Conservation (phyloP, 768 basidiomycete species). For the Lyophyllum shimeji region DNA sequence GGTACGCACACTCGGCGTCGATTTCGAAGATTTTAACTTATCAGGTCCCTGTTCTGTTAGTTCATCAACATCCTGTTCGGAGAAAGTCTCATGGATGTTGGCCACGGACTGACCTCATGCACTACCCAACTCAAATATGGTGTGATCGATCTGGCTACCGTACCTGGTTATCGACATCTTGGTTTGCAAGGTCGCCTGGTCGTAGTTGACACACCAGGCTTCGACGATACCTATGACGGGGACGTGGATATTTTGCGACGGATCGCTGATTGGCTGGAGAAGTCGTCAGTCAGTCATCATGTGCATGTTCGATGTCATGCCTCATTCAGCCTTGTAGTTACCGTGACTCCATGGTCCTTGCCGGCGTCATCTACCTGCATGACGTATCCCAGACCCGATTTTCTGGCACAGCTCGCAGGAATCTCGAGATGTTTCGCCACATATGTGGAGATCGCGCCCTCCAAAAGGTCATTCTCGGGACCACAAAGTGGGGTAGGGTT, state of each 20-base stretch:
- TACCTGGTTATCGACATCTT: not conserved
- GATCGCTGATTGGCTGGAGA: conserved; percentile 20
- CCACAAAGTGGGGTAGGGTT: not conserved
- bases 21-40: not conserved
- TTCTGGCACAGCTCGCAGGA: not conserved
- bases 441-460: not conserved
- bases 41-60: not conserved
- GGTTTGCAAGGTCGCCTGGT: conserved; percentile 5
- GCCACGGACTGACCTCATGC: not conserved
- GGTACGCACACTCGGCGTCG: not conserved
- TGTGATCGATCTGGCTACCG: not conserved
- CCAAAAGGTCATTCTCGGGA: not conserved
- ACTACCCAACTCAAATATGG: not conserved
- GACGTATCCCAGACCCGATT: conserved; percentile 1
- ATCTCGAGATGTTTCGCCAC: conserved; percentile 5
- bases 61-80: conserved; percentile 17
- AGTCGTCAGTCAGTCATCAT: not conserved
- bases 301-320: not conserved
- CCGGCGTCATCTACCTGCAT: conserved; percentile 9
- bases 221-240: conserved; percentile 18
- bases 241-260: conserved; percentile 19
- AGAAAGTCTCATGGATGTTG: not conserved
- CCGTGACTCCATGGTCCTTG: not conserved
- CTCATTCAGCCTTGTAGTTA: not conserved
- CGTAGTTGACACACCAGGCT: conserved; percentile 23